Percentiles rank a stretch among this genome's conserved stretches.
These are phyloP conservation scores for Dittrichia graveolens DNA, from an alignment of 129 eudicot species.

Conservation along the genomic window DNA sequence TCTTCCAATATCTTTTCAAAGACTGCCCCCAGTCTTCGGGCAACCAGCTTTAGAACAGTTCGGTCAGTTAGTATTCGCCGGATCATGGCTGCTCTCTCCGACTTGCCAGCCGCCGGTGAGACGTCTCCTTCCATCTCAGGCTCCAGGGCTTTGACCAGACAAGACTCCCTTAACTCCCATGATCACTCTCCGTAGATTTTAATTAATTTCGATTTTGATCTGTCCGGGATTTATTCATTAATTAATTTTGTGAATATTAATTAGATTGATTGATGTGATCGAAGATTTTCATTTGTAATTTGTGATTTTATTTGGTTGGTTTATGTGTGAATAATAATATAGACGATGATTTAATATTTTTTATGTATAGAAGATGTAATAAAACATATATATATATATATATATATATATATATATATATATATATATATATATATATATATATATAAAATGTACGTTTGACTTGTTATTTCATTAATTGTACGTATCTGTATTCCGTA, in stretches of 20 bases:
- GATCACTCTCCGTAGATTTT: conserved; percentile 29
- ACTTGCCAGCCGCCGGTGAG: conserved; percentile 56
- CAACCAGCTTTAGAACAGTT: conserved; percentile 49
- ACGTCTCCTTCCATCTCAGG: conserved; percentile 41
- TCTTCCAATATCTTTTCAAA: conserved; percentile 69
- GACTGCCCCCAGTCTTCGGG: conserved; percentile 45
- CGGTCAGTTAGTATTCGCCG: conserved; percentile 62
- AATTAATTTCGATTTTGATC: conserved; percentile 7
- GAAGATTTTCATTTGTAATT: not conserved
- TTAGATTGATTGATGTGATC: not conserved
- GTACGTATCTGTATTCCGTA: too few species aligned
- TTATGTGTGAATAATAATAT: conserved; percentile 18
- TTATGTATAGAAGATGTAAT: conserved; percentile 5
- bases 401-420: too few species aligned
- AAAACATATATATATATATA: too few species aligned
- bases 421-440: too few species aligned
- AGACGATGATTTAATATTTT: not conserved
- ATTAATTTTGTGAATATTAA: conserved; percentile 27
- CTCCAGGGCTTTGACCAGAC: conserved; percentile 30
- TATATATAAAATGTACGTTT: too few species aligned
- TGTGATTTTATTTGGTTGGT: not conserved
- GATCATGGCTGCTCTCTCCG: conserved; percentile 56
- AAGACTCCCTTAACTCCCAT: conserved; percentile 33
- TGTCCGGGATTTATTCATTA: conserved; percentile 7
- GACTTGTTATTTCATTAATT: too few species aligned